These are phyloP conservation scores for Chlorella ohadii DNA, from an alignment of 139 green algal species.

Conservation along the genomic window DNA sequence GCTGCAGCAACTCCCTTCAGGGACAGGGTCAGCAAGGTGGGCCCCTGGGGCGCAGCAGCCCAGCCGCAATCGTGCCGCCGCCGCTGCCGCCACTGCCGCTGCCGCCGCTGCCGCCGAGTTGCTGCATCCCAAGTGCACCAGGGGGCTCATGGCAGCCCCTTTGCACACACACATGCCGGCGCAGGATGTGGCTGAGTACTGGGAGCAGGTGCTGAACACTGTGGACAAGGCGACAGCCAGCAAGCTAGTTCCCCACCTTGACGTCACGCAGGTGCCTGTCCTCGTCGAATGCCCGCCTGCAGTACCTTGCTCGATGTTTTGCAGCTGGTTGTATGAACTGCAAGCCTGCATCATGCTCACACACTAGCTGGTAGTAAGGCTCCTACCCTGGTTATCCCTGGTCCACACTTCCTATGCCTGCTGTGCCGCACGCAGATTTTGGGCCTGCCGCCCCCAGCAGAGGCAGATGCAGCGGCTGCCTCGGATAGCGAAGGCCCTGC, in stretches of 20 bases:
- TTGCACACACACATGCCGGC: neutral
- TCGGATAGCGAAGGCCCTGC: neutral
- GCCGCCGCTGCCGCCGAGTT: too few relatives aligned
- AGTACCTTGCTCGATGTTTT: too few relatives aligned
- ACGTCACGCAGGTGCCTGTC: conserved; percentile 15
- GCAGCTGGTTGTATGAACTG: neutral
- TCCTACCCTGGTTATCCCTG: too few relatives aligned
- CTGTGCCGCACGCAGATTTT: neutral
- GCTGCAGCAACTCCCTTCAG: neutral
- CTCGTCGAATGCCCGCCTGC: too few relatives aligned
- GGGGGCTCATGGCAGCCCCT: neutral
- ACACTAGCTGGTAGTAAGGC: too few relatives aligned
- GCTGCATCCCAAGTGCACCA: too few relatives aligned
- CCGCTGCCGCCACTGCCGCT: neutral
- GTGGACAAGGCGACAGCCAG: conserved; percentile 55
- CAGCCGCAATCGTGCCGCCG: neutral
- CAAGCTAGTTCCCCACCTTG: conserved; percentile 41
- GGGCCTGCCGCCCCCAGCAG: neutral
- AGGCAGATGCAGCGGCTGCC: neutral
- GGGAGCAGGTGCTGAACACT: conserved; percentile 42
- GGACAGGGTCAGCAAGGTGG: conserved; percentile 20
- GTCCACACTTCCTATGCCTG: too few relatives aligned
- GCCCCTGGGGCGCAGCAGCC: neutral
- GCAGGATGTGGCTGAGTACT: conserved; percentile 58
- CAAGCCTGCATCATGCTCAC: neutral